phyloP scores from a whole-genome alignment of 208 protist genomes.

The Trypanosoma grayi region DNA sequence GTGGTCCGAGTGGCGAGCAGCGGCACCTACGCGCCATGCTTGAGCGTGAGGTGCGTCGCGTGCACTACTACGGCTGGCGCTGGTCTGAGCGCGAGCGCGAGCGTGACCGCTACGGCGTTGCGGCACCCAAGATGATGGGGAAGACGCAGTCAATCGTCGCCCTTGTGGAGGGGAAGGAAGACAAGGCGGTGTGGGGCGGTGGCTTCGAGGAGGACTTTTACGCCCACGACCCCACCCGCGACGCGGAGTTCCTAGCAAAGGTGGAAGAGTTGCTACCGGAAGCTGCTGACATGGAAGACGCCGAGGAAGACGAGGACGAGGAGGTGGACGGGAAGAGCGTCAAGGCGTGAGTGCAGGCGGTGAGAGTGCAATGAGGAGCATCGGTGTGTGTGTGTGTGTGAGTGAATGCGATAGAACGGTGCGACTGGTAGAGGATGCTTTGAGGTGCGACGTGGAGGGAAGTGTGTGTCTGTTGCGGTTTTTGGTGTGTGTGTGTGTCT shows the following conservation, averaged over 20 bases:
- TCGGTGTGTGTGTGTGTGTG: too few species aligned
- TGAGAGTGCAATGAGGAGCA: not conserved
- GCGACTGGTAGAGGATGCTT: too few species aligned
- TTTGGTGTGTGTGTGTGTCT: too few species aligned
- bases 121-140: conserved; percentile 38
- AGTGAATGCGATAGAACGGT: not conserved
- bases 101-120: conserved; percentile 73
- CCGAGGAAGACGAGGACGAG: conserved; percentile 13
- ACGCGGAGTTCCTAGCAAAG: conserved; percentile 68
- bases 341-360: not conserved
- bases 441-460: too few species aligned
- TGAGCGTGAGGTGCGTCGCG: conserved; percentile 85
- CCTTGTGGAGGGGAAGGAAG: not conserved
- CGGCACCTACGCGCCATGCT: conserved; percentile 81
- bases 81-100: conserved; percentile 75
- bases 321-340: not conserved
- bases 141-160: conserved; percentile 15
- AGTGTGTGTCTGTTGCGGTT: not conserved
- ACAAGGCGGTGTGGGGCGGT: not conserved
- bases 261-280: conserved; percentile 58
- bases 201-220: conserved; percentile 50
- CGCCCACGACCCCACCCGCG: conserved; percentile 53
- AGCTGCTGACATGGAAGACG: conserved; percentile 41
- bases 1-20: conserved; percentile 69
- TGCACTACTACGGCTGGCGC: conserved; percentile 82